Evolutionary conservation across 2,329 filamentous ascomycete genomes (phyloP), one percentile per base, ranked within the genome.

Genomic region (Colletotrichum echinochloae): DNA sequence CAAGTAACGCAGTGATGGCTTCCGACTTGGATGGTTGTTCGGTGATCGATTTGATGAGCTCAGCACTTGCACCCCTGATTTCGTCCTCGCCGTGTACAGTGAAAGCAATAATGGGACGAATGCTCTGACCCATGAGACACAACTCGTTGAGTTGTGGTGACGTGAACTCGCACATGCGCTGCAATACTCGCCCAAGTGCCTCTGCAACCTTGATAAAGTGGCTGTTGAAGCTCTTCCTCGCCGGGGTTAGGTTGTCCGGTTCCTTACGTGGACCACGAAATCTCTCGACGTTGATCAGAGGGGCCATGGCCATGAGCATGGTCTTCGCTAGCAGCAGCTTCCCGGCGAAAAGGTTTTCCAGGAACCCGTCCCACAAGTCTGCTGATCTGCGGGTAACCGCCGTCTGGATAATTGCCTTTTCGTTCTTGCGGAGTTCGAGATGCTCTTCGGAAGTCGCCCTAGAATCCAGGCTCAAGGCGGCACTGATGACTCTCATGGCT

Each of bases 11-110:
- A 12, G 78, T 78, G n/a, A 89, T 78, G 7, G 86, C 86, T 18
- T 87, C 86, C 46, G 81, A 80, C 60, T 87, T 85, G 26, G 82
- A 83, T 41, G 83, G 78, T 78, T 97, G 90, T 11, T 88, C 88
- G 44, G 93, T 96, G 75, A 95, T 89, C 44, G 90, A 90, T 80
- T 97, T 97, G 73, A 98, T 87, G 35, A 98, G 83, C 74, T 94
- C 92, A 8, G 95, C 88, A 1, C 93, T 91, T 20, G 93, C 92
- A 77, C 95, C 91, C 72, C 94, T 94, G 41, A 96, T 91, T 68
- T 90, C 87, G 66, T 92, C 85, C 74, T 97, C 91, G 20, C 94
- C 93, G 52, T 94, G 94, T 66, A 98, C 90, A 8, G 98, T 88
- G 23, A 94, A 87, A 5, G 92, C 91, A 55, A 97, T 89, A 51